These are phyloP conservation scores for Oryza punctata DNA, from an alignment of 176 grass and related monocot species.

Conservation along the genomic window DNA sequence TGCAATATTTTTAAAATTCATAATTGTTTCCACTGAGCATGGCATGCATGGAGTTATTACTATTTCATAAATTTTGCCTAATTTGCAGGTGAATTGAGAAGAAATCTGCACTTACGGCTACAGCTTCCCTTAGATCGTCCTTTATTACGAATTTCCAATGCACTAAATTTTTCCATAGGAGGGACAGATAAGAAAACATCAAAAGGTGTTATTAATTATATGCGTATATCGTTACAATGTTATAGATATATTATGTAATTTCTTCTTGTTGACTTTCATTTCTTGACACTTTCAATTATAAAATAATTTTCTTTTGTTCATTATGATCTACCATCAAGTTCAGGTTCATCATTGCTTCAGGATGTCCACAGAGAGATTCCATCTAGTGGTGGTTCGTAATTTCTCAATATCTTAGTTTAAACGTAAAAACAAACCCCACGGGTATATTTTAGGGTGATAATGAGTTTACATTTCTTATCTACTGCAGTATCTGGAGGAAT, in stretches of 20 bases:
- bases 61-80: not conserved
- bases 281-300: not conserved
- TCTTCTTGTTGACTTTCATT: slow-evolving; percentile 2
- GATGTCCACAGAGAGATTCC: slow-evolving; percentile 87
- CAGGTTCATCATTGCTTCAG: slow-evolving; percentile 70
- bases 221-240: not conserved
- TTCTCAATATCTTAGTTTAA: slow-evolving; percentile 27
- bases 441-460: slow-evolving; percentile 11
- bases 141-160: slow-evolving; percentile 77
- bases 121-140: slow-evolving; percentile 86
- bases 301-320: slow-evolving; percentile 24
- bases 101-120: slow-evolving; percentile 78
- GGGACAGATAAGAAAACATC: slow-evolving; percentile 33
- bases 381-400: slow-evolving; percentile 72
- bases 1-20: not conserved
- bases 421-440: not conserved
- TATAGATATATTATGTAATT: not conserved
- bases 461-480: slow-evolving; percentile 30
- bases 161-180: slow-evolving; percentile 56
- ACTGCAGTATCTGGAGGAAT: slow-evolving; percentile 89
- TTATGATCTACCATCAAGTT: slow-evolving; percentile 7
- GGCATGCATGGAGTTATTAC: not conserved
- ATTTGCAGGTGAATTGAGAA: slow-evolving; percentile 73
- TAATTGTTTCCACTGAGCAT: slow-evolving; percentile 15
- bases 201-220: slow-evolving; percentile 43